Evolutionary conservation across 352 stramenopile species (phyloP).

Genomic region (Phytophthora europaea): DNA sequence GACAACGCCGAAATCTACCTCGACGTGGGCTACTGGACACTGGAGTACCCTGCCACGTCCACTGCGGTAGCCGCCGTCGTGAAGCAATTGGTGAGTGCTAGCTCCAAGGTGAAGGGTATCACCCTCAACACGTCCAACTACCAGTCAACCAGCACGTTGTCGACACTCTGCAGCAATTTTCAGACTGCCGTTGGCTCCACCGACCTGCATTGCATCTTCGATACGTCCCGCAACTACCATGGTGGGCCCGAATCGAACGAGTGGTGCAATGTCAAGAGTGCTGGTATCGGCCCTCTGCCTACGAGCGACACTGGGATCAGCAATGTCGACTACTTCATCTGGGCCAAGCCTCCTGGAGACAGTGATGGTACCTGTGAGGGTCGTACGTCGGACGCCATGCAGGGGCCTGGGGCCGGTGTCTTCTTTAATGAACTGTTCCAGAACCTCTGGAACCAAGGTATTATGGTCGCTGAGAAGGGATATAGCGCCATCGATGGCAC

Average conservation of each 20-base stretch:
- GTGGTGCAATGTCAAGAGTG: conserved; percentile 78
- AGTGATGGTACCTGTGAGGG: conserved; percentile 65
- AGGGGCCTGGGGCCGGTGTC: conserved; percentile 56
- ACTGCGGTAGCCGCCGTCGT: conserved; percentile 44
- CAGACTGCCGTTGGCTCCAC: conserved; percentile 55
- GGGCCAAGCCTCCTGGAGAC: conserved; percentile 75
- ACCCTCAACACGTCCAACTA: conserved; percentile 87
- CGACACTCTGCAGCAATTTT: conserved; percentile 65
- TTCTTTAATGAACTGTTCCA: conserved; percentile 74
- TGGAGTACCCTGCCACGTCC: conserved; percentile 37
- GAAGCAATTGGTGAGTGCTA: conserved; percentile 46
- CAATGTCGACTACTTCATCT: conserved; percentile 81
- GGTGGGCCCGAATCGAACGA: conserved; percentile 52
- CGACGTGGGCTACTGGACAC: conserved; percentile 77
- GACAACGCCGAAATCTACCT: conserved; percentile 77
- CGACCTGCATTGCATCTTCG: conserved; percentile 64
- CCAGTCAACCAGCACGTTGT: conserved; percentile 58
- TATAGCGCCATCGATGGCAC: conserved; percentile 49
- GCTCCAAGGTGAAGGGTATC: conserved; percentile 66
- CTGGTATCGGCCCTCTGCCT: conserved; percentile 65
- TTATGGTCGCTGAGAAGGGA: conserved; percentile 59
- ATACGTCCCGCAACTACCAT: conserved; percentile 73
- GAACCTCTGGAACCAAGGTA: conserved; percentile 75
- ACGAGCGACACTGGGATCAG: conserved; percentile 58
- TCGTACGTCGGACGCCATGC: conserved; percentile 56